Evolutionary conservation across 306 rosid species (phyloP).

Genomic region (Crotalaria pallida): DNA sequence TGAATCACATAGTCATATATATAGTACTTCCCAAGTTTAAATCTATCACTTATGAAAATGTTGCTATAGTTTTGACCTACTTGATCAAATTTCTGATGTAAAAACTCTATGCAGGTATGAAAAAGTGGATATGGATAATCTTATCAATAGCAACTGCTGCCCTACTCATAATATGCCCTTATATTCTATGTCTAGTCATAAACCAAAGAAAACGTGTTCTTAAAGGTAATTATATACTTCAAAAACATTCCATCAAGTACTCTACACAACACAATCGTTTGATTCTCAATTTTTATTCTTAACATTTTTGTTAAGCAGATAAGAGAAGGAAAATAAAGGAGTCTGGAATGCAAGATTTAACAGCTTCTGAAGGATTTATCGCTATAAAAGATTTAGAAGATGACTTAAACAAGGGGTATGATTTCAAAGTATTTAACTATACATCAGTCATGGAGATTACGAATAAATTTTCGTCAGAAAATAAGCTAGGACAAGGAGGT

Average conservation of each 20-base stretch:
- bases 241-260: background rate
- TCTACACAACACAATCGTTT: background rate
- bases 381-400: background rate
- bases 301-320: background rate
- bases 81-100: too few species aligned
- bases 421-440: slow-evolving; percentile 18
- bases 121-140: slow-evolving; percentile 16
- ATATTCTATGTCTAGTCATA: background rate
- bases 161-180: background rate
- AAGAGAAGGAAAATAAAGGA: background rate
- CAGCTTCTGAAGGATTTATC: background rate
- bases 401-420: background rate
- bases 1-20: too few species aligned
- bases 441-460: slow-evolving; percentile 17
- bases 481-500: slow-evolving; percentile 30
- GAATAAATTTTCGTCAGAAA: background rate
- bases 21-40: background rate
- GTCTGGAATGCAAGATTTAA: background rate
- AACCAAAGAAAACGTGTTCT: background rate
- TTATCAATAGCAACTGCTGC: background rate
- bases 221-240: background rate
- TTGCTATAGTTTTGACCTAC: too few species aligned
- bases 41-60: too few species aligned
- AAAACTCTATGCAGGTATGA: background rate
- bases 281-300: background rate